A percentile compares a stretch with the other conserved stretches of the same genome.
Conservation (phyloP, 2,329 filamentous ascomycete species). For the Aspergillus tubingensis region DNA sequence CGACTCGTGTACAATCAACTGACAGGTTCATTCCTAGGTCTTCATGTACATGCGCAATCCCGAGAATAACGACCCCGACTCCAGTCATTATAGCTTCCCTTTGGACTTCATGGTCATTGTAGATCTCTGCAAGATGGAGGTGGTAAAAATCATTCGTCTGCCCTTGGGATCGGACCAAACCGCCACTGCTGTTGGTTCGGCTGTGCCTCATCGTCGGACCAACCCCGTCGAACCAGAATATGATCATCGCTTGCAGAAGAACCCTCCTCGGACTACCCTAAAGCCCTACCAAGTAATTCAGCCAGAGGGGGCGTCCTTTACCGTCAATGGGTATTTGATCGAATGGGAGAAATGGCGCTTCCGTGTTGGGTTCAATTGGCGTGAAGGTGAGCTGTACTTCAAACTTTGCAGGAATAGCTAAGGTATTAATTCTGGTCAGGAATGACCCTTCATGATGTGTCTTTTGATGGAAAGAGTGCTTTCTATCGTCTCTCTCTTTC, state of each 20-base stretch:
- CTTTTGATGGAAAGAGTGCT: slow-evolving; percentile 40
- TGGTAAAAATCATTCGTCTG: slow-evolving; percentile 54
- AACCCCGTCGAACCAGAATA: slow-evolving; percentile 38
- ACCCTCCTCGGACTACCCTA: slow-evolving; percentile 31
- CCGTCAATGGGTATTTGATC: slow-evolving; percentile 30
- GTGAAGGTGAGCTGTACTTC: slow-evolving; percentile 39
- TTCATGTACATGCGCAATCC: slow-evolving; percentile 6
- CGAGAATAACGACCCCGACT: slow-evolving; percentile 33
- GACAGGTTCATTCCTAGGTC: not conserved
- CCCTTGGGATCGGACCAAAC: slow-evolving; percentile 45
- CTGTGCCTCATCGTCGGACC: not conserved
- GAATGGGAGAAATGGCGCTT: slow-evolving; percentile 49
- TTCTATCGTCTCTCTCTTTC: slow-evolving; percentile 47
- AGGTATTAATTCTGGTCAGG: not conserved
- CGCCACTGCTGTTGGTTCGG: slow-evolving; percentile 21
- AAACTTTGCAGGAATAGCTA: not conserved
- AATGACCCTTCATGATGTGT: slow-evolving; percentile 39
- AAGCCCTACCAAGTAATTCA: slow-evolving; percentile 43
- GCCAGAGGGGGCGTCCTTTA: slow-evolving; percentile 40
- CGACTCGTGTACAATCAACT: too few species aligned
- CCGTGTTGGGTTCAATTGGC: slow-evolving; percentile 47
- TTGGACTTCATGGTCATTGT: slow-evolving; percentile 56
- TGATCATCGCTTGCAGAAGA: slow-evolving; percentile 28
- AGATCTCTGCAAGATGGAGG: slow-evolving; percentile 48
- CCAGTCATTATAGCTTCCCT: slow-evolving; percentile 61